Conservation (phyloP, 2,329 filamentous ascomycete genomes). For the Amylocarpus encephaloides region DNA sequence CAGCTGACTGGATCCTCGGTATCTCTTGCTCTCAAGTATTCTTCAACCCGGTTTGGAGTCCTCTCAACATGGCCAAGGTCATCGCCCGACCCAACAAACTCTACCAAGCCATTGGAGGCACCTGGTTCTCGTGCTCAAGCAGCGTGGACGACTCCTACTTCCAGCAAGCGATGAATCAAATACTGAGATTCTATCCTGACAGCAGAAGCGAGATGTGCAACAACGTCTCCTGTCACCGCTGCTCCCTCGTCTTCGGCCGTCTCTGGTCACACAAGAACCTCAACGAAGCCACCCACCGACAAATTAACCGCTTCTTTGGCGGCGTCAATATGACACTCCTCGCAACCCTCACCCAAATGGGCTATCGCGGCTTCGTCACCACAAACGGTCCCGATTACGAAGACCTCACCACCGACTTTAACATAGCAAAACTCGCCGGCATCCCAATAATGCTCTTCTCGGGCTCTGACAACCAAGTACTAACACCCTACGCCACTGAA, state of each 20-base stretch:
- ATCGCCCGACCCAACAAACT: constrained; percentile 41
- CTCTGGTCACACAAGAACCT: constrained; percentile 59
- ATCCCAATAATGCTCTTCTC: constrained; percentile 52
- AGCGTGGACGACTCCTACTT: constrained; percentile 40
- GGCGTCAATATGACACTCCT: constrained; percentile 56
- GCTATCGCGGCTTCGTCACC: constrained; percentile 44
- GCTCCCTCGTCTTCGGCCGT: constrained; percentile 52
- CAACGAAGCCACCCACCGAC: constrained; percentile 57
- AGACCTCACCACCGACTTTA: constrained; percentile 42
- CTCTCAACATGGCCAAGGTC: constrained; percentile 51
- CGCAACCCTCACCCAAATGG: constrained; percentile 50
- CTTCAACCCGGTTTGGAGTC: constrained; percentile 54
- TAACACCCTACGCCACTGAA: constrained; percentile 47
- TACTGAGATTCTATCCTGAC: constrained; percentile 52
- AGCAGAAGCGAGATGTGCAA: constrained; percentile 51
- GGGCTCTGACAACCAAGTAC: constrained; percentile 50
- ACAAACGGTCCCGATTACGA: constrained; percentile 43
- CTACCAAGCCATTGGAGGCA: constrained; percentile 43
- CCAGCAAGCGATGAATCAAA: constrained; percentile 48
- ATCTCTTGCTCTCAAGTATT: constrained; percentile 56
- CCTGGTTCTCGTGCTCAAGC: constrained; percentile 50
- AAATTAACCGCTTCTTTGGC: constrained; percentile 55
- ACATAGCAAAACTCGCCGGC: constrained; percentile 43
- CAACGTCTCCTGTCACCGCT: constrained; percentile 55
- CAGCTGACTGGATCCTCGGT: constrained; percentile 49